These are phyloP conservation scores for Cytospora mali DNA, from an alignment of 2,329 filamentous ascomycete species.

Conservation along the genomic window DNA sequence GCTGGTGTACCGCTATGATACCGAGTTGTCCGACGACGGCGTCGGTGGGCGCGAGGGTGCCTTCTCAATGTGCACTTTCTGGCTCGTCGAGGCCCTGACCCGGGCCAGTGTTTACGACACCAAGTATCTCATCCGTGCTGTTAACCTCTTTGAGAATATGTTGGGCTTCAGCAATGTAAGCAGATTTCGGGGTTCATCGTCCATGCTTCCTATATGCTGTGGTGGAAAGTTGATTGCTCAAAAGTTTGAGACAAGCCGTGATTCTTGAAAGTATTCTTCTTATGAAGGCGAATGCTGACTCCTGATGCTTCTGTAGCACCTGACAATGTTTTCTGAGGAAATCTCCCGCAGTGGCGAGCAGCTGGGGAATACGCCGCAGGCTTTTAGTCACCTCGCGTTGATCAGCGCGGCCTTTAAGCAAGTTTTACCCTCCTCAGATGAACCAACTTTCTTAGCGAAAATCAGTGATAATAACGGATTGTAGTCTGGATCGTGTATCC, in stretches of 20 bases:
- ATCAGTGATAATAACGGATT: background rate
- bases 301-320: slow-evolving; percentile 40
- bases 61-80: slow-evolving; percentile 76
- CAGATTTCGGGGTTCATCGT: too few species aligned
- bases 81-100: slow-evolving; percentile 78
- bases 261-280: too few species aligned
- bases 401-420: slow-evolving; percentile 75
- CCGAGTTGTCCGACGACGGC: slow-evolving; percentile 68
- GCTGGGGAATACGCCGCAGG: slow-evolving; percentile 78
- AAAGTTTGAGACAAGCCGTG: too few species aligned
- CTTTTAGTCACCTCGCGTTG: slow-evolving; percentile 75
- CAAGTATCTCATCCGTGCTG: slow-evolving; percentile 60
- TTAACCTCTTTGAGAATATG: slow-evolving; percentile 78
- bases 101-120: slow-evolving; percentile 66
- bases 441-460: background rate
- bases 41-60: slow-evolving; percentile 75
- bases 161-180: slow-evolving; percentile 76
- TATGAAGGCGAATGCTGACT: too few species aligned
- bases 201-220: too few species aligned
- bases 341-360: slow-evolving; percentile 76
- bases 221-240: too few species aligned
- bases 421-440: background rate
- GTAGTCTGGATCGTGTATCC: background rate
- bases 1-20: slow-evolving; percentile 76
- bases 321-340: slow-evolving; percentile 79